Base-by-base conservation (phyloP, 208 protist genomes). In the Crithidia sp. region DNA sequence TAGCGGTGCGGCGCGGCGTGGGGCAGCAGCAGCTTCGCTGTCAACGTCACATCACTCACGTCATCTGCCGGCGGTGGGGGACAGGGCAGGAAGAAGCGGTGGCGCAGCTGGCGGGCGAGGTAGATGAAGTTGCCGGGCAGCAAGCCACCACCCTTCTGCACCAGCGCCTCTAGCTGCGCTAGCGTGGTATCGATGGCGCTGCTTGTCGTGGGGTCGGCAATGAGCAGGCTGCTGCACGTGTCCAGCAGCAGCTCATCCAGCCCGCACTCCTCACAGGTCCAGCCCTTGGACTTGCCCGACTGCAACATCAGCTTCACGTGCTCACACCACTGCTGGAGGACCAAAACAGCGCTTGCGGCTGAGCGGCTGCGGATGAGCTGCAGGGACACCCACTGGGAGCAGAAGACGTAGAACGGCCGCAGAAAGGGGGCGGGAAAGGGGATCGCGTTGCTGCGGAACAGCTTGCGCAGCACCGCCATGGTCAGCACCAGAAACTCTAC, bases 391-490 rank as follows among this genome's bases (percentile, higher is more conserved):
- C 92, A 96, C 62, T 86, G 66, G 36, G 76, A 58, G 62, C 87
- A 94, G 77, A 94, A 94, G 3, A 83, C 83, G 71, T 93, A 87
- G 71, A 96, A 96, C 4, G 92, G 89, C n/a, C 70, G 79, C 39
- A 92, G 79, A 68, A 80, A 84, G 36, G 58, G 12, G 3, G 61
- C 55, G 16, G 83, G 86, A 7, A 54, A 50, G 2, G 14, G 9
- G 41, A 76, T 67, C 59, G 53, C 56, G 55, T 71, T 67, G 3
- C 19, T 40, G 70, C 78, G 84, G 56, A 91, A 71, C 41, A 86
- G 70, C 50, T 73, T 76, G 47, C 79, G 81, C 49, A 94, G 57
- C 3, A 81, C 81, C 16, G 74, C 78, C 87, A 94, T 91, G 6
- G 86, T 89, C 0, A 96, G 80, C 13, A 87, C 91, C 19, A 94